Percentiles rank a stretch among this genome's conserved stretches.
These are phyloP conservation scores for Mycena venus DNA, from an alignment of 768 basidiomycete species.

Conservation along the genomic window DNA sequence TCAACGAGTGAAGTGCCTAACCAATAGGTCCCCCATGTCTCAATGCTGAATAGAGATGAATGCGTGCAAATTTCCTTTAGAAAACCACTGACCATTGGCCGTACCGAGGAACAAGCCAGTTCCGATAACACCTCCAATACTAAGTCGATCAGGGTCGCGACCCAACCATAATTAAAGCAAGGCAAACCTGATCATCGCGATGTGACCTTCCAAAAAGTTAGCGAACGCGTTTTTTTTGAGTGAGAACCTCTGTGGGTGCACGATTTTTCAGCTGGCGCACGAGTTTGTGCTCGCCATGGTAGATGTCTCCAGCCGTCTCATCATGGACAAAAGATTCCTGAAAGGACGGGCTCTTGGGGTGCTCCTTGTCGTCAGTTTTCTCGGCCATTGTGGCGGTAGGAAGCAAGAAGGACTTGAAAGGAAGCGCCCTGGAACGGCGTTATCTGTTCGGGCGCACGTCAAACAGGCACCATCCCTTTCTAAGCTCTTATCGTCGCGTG, in stretches of 20 bases:
- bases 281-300: conserved; percentile 32
- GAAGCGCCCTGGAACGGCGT: background rate
- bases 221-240: background rate
- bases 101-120: conserved; percentile 79
- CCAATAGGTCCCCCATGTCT: conserved; percentile 78
- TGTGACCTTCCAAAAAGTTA: conserved; percentile 19
- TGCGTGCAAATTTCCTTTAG: background rate
- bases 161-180: background rate
- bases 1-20: conserved; percentile 27
- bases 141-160: conserved; percentile 34
- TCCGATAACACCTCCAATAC: conserved; percentile 74
- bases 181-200: conserved; percentile 28
- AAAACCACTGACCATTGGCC: conserved; percentile 15
- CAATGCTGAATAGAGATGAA: conserved; percentile 39
- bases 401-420: background rate
- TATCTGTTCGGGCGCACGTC: background rate
- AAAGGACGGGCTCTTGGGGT: conserved; percentile 29
- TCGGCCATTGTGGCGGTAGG: conserved; percentile 25
- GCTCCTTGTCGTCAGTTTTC: conserved; percentile 17
- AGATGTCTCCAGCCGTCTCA: conserved; percentile 16
- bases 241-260: background rate
- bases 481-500: background rate
- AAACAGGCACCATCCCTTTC: background rate
- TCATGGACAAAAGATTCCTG: conserved; percentile 26
- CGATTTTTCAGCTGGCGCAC: conserved; percentile 33